phyloP scores from a whole-genome alignment of 768 basidiomycete genomes.

The Vishniacozyma victoriae region DNA sequence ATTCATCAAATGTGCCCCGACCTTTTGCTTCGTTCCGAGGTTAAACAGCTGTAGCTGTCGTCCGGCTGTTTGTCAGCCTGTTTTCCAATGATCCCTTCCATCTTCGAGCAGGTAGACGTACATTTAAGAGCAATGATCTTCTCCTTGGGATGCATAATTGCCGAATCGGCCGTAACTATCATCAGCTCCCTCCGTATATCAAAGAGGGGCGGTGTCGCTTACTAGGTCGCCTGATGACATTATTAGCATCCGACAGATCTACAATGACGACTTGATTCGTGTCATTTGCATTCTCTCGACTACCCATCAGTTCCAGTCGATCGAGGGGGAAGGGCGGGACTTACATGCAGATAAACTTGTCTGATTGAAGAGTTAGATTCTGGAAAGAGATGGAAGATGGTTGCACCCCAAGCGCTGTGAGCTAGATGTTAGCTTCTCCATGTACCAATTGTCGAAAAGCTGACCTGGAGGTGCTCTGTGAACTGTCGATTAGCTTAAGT shows the following conservation, averaged over 20 bases:
- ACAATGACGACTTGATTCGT: slow-evolving; percentile 98
- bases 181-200: slow-evolving; percentile 5
- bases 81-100: not conserved
- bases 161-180: slow-evolving; percentile 88
- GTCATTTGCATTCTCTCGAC: slow-evolving; percentile 85
- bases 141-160: slow-evolving; percentile 94
- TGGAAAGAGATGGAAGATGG: slow-evolving; percentile 96
- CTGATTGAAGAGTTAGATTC: slow-evolving; percentile 91
- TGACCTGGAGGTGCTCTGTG: slow-evolving; percentile 50
- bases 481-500: slow-evolving; percentile 27
- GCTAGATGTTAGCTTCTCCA: slow-evolving; percentile 71
- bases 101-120: slow-evolving; percentile 47
- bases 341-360: slow-evolving; percentile 89
- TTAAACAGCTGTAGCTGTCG: slow-evolving; percentile 97
- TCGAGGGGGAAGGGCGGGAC: slow-evolving; percentile 1
- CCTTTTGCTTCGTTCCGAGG: slow-evolving; percentile 94
- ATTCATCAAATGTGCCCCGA: slow-evolving; percentile 87
- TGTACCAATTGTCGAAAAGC: slow-evolving; percentile 56
- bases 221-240: slow-evolving; percentile 57
- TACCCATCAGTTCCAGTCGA: slow-evolving; percentile 9
- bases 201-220: slow-evolving; percentile 11
- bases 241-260: slow-evolving; percentile 94
- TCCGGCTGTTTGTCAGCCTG: slow-evolving; percentile 56
- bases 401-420: slow-evolving; percentile 91
- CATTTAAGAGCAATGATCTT: slow-evolving; percentile 96